These are phyloP conservation scores for Psilocybe tampanensis DNA, from an alignment of 768 basidiomycete species.

Conservation along the genomic window DNA sequence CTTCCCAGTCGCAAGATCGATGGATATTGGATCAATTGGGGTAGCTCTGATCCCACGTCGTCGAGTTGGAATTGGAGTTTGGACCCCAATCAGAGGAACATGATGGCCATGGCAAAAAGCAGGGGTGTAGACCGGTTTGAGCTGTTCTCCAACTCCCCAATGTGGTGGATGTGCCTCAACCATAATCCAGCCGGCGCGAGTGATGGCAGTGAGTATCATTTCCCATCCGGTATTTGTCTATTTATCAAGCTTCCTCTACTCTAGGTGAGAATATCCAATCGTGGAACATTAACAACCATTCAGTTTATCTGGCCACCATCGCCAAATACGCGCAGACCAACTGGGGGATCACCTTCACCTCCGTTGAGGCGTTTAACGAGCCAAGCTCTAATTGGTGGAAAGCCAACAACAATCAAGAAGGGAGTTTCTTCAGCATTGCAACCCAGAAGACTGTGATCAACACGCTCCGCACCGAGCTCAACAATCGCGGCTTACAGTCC, in stretches of 20 bases:
- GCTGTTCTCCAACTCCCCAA: slow-evolving; percentile 19
- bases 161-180: slow-evolving; percentile 22
- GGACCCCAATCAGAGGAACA: slow-evolving; percentile 16
- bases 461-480: slow-evolving; percentile 16
- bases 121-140: slow-evolving; percentile 17
- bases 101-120: slow-evolving; percentile 15
- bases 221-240: not conserved
- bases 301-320: slow-evolving; percentile 18
- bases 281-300: slow-evolving; percentile 18
- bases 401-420: slow-evolving; percentile 21
- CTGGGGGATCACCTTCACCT: slow-evolving; percentile 18
- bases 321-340: slow-evolving; percentile 20
- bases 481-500: slow-evolving; percentile 15
- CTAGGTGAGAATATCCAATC: slow-evolving; percentile 20
- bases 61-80: slow-evolving; percentile 20
- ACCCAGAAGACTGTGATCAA: slow-evolving; percentile 14
- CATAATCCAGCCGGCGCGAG: slow-evolving; percentile 18
- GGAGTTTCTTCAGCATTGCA: slow-evolving; percentile 18
- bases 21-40: slow-evolving; percentile 20
- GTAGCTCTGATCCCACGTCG: slow-evolving; percentile 13
- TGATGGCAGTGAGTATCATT: slow-evolving; percentile 6
- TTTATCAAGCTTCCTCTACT: no score
- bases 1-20: slow-evolving; percentile 14
- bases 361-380: slow-evolving; percentile 20
- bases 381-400: slow-evolving; percentile 21